Base-by-base conservation (phyloP, 2,329 filamentous ascomycete species). In the Alternaria sp. region DNA sequence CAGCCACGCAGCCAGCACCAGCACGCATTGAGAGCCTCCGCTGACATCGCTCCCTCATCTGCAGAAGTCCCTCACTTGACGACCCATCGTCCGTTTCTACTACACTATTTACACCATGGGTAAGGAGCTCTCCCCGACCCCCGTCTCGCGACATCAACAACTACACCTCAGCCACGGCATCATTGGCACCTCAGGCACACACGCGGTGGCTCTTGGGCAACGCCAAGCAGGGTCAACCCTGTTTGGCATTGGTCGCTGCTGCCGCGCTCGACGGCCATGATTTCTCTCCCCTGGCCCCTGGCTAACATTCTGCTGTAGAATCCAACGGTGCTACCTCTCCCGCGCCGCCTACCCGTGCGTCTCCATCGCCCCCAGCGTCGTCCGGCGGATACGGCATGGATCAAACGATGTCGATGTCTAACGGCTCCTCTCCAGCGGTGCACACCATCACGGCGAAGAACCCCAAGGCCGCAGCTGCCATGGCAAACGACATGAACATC, bases 401-500 rank as follows among this genome's bases (percentile, higher is more conserved):
- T 73, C 84, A 85, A 76, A 87, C 84, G 79, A 88, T 86, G 77
- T 83, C 85, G 47, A 85, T 88, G 83, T 74, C 79, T 66, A 83
- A 82, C 71, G 85, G 84, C 53, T 63, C 71, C 21, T 68, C 83
- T 81, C 70, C 81, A 80, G 68, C 69, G 56, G 82, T 83, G 25
- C 88, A 89, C 78, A 90, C 88, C 25, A 86, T 90, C 73, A 86
- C 83, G 77, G 89, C 88, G 55, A 89, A 87, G 80, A 87, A 90
- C 75, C 88, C 88, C 62, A 90, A 90, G 77, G 80, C 81, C 63
- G 83, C 84, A 64, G 81, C 84, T 59, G 77, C 83, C 73, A 77
- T 83, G 70, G 81, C 83, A 56, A 80, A 80, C 71, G 79, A 86
- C 72, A 91, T 91, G 87, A 98, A 99, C 86, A 97, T 99, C 81